Conservation (phyloP, 179 eudicot genomes). For the Beta corolliflora region DNA sequence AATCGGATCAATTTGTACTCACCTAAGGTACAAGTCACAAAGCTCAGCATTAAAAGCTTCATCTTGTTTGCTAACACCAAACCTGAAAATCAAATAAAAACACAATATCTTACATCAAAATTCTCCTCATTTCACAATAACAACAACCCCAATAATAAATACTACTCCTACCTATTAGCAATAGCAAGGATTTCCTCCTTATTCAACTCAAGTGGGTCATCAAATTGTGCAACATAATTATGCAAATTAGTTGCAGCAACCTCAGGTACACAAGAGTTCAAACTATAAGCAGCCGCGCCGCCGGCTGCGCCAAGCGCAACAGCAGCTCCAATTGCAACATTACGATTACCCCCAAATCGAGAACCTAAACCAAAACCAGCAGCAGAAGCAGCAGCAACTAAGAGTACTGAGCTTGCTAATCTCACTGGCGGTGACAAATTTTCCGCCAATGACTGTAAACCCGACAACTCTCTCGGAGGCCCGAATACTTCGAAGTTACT, state of each 20-base stretch:
- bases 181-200: conserved; percentile 73
- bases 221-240: conserved; percentile 67
- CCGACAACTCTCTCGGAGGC: conserved; percentile 57
- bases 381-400: conserved; percentile 61
- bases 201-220: conserved; percentile 55
- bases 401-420: conserved; percentile 52
- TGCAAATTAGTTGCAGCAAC: conserved; percentile 76
- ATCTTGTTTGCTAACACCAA: conserved; percentile 87
- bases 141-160: background rate
- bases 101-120: conserved; percentile 1
- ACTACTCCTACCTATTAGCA: conserved; percentile 50
- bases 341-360: conserved; percentile 51
- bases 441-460: conserved; percentile 60
- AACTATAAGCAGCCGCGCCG: conserved; percentile 59
- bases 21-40: conserved; percentile 83
- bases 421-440: conserved; percentile 63
- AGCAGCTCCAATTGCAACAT: conserved; percentile 61
- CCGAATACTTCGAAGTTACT: conserved; percentile 49
- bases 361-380: conserved; percentile 77
- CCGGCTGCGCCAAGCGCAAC: conserved; percentile 71
- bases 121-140: background rate
- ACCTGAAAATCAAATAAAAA: conserved; percentile 44
- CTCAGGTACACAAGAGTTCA: conserved; percentile 74
- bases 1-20: background rate
- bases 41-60: conserved; percentile 82